Evolutionary conservation across 768 basidiomycete species (phyloP), one percentile per base, ranked within the genome.

Genomic region (Leccinum subtestaceum): DNA sequence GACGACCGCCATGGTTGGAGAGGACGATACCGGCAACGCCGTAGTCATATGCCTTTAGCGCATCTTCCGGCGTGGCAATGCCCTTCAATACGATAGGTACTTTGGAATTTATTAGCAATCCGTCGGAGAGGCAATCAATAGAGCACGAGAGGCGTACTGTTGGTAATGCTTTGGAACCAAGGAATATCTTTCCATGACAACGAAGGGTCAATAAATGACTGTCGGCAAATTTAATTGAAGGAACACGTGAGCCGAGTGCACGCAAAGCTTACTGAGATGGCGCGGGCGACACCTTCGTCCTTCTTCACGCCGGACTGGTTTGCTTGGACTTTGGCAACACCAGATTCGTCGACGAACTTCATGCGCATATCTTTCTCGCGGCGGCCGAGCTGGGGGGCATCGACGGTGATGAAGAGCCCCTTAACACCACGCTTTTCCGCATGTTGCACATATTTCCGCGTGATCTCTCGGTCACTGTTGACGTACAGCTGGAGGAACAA

Each of bases 391-490:
- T 97, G 95, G 5, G 96, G 96, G 0, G 96, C 96, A 75, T 98
- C 96, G 27, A 98, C 96, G 0, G 96, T 98, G 71, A 98, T 97
- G 74, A 98, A 98, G 12, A 98, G 77, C 3, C 82, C 96, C 71
- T 94, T 95, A 68, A 99, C 84, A 2, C 96, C 96, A 27, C 94
- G 84, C 61, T 81, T 77, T 74, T 95, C 94, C 1, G 97, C 97
- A 62, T 96, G 92, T 65, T 91, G 85, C 0, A 98, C 91, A 53
- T 94, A 85, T 59, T 86, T 84, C 73, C 88, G 86, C 4, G 95
- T 97, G 61, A 93, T 85, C 31, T 80, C 81, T 12, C 93, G 83
- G 70, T 98, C 93, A 64, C 87, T 87, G 77, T 98, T 98, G 55
- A 98, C 96, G 64, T 70, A 92, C 80, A 98, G 76, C 72, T 98